Evolutionary conservation across 1,284 basidiomycete species (phyloP).

Genomic region (Trichosporon sp.): DNA sequence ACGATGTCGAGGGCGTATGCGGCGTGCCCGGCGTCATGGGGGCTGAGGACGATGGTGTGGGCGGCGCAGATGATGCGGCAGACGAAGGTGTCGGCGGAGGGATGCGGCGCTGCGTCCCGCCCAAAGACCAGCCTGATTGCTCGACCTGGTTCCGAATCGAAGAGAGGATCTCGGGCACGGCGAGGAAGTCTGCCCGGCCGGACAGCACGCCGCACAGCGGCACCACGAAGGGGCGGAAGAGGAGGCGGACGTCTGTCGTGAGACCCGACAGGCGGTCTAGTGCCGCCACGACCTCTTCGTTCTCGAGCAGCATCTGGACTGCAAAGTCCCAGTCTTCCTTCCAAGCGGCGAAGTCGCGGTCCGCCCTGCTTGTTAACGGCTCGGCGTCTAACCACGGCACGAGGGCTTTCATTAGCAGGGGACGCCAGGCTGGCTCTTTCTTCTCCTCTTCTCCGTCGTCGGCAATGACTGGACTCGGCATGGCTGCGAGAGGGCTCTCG

Average conservation of each 20-base stretch:
- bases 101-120: conserved; percentile 11
- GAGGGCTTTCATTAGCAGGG: conserved; percentile 52
- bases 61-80: background rate
- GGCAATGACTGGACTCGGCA: background rate
- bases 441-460: background rate
- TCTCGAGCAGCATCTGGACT: conserved; percentile 49
- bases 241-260: conserved; percentile 60
- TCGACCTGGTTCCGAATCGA: conserved; percentile 36
- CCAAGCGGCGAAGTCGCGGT: conserved; percentile 31
- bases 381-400: conserved; percentile 29
- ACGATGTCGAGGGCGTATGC: background rate
- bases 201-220: conserved; percentile 30
- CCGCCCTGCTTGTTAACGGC: conserved; percentile 47
- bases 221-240: conserved; percentile 62
- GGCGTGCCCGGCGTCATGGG: background rate
- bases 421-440: conserved; percentile 51
- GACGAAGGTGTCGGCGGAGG: background rate
- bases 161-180: conserved; percentile 17
- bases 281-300: conserved; percentile 28
- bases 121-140: conserved; percentile 30
- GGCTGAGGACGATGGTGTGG: background rate
- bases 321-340: conserved; percentile 55
- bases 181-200: conserved; percentile 25
- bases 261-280: conserved; percentile 59
- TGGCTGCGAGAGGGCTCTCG: conserved; percentile 54